Conservation (phyloP, 805 yeast genomes). For the Metschnikowia colocasiae region DNA sequence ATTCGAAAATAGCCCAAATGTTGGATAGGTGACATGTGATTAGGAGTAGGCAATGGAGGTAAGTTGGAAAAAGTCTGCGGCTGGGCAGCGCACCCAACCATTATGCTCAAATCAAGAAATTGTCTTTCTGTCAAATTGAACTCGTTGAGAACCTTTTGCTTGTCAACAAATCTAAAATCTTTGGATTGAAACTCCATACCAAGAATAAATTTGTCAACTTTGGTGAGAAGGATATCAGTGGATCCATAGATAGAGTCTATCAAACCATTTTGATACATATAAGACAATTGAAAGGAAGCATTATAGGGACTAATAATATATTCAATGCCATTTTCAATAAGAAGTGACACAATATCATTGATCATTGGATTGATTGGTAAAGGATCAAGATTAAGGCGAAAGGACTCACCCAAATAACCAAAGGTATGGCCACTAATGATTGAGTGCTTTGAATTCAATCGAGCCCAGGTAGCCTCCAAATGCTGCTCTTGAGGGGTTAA, state of each 20-base stretch:
- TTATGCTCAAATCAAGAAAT: constrained; percentile 69
- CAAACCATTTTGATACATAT: constrained; percentile 50
- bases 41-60: constrained; percentile 43
- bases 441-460: constrained; percentile 26
- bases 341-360: constrained; percentile 53
- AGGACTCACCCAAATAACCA: constrained; percentile 38
- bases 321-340: constrained; percentile 54
- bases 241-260: constrained; percentile 83
- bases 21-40: constrained; percentile 37
- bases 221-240: constrained; percentile 66
- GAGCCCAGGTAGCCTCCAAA: constrained; percentile 38
- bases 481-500: constrained; percentile 39
- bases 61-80: constrained; percentile 56
- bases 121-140: constrained; percentile 60
- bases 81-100: constrained; percentile 76
- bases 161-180: constrained; percentile 67
- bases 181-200: constrained; percentile 64
- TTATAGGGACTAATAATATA: constrained; percentile 79
- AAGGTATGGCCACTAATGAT: constrained; percentile 18
- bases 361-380: constrained; percentile 48
- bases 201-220: constrained; percentile 66
- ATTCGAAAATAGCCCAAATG: constrained; percentile 40
- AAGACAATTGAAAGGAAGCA: constrained; percentile 76
- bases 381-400: constrained; percentile 50
- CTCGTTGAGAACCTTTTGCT: constrained; percentile 53